Percentiles rank a stretch among this genome's conserved stretches.
These are phyloP conservation scores for Ophiocordyceps polyrhachis-furcata DNA, from an alignment of 2,329 filamentous ascomycete genomes.

Conservation along the genomic window DNA sequence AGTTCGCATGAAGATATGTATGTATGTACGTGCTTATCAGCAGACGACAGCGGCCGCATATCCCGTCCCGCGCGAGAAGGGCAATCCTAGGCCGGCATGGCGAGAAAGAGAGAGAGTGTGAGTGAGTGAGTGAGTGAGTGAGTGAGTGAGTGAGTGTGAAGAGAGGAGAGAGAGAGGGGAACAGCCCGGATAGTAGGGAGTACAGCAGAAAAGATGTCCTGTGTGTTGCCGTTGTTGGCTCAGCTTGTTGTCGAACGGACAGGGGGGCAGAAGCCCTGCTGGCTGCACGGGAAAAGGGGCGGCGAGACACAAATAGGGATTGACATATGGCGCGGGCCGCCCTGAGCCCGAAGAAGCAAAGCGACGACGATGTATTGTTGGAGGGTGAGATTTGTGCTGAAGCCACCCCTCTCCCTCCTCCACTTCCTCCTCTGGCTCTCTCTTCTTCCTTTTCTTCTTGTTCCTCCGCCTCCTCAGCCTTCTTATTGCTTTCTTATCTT, in stretches of 20 bases:
- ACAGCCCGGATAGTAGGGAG: background rate
- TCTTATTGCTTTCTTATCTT: background rate
- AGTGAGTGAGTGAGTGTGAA: too few relatives aligned
- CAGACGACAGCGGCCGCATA: background rate
- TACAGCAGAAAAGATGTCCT: background rate
- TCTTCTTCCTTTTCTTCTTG: background rate
- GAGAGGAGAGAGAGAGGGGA: background rate
- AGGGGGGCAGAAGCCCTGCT: background rate
- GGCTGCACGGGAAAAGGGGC: background rate
- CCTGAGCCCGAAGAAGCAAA: background rate
- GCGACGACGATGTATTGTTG: background rate
- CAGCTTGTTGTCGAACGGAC: background rate
- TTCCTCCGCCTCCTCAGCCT: background rate
- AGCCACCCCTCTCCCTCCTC: background rate
- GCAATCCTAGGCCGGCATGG: too few relatives aligned
- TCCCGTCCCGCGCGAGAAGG: background rate
- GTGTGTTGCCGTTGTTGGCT: background rate
- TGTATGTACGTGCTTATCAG: background rate
- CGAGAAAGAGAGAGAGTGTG: too few relatives aligned
- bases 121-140: too few relatives aligned
- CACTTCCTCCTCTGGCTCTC: background rate
- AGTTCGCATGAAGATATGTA: too few relatives aligned
- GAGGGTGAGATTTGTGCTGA: background rate
- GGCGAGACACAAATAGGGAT: background rate
- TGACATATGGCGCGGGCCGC: background rate